Evolutionary conservation across 2,329 filamentous ascomycete species (phyloP).

Genomic region (Epichloe gansuensis): DNA sequence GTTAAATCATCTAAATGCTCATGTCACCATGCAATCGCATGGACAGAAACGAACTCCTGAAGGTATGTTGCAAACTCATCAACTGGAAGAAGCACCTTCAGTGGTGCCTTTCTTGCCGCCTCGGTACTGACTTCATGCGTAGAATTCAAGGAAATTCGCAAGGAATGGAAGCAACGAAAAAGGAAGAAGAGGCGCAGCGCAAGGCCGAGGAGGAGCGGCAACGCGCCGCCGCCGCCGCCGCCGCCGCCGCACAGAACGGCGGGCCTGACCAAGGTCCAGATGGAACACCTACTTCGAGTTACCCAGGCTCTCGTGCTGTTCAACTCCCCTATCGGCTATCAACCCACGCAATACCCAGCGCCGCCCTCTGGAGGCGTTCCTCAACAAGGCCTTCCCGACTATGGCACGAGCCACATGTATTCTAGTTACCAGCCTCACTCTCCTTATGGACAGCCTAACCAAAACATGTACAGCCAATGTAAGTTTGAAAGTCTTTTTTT

Average conservation of each 20-base stretch:
- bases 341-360: conserved; percentile 54
- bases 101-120: neutral
- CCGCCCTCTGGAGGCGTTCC: conserved; percentile 41
- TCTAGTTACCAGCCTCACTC: conserved; percentile 46
- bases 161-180: conserved; percentile 99
- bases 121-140: neutral
- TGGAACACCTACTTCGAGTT: conserved; percentile 36
- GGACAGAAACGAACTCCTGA: conserved; percentile 90
- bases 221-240: conserved; percentile 27
- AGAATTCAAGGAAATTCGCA: conserved; percentile 99
- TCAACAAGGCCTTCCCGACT: conserved; percentile 43
- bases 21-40: conserved; percentile 98
- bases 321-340: conserved; percentile 73
- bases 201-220: conserved; percentile 86
- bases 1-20: conserved; percentile 91
- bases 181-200: conserved; percentile 86
- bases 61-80: conserved; percentile 48
- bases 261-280: conserved; percentile 31
- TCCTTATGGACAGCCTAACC: conserved; percentile 43
- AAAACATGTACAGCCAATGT: conserved; percentile 50
- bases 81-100: neutral
- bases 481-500: conserved; percentile 15
- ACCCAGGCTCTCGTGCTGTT: conserved; percentile 44
- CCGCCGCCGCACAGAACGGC: conserved; percentile 28
- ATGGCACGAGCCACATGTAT: conserved; percentile 43